A percentile compares a stretch with the other conserved stretches of the same genome.
Evolutionary conservation across 805 yeast species (phyloP).

Genomic region (Danielozyma ontarioensis): DNA sequence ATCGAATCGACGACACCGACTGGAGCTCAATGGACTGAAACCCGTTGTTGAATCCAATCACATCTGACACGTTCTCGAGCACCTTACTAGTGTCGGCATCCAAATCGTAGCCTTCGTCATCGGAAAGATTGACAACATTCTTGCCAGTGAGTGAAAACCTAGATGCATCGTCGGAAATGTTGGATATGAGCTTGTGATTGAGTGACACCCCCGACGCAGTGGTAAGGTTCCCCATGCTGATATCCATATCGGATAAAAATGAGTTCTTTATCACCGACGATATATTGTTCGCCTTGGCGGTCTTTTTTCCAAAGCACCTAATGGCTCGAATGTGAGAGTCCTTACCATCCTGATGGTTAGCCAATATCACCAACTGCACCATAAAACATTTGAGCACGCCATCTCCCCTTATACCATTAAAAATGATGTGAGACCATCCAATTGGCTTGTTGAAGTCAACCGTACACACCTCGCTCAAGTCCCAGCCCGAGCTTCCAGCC

Average conservation of each 20-base stretch:
- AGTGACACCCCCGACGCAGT: background rate
- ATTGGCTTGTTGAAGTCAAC: conserved; percentile 58
- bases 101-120: conserved; percentile 2
- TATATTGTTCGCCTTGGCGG: conserved; percentile 4
- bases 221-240: background rate
- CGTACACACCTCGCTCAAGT: conserved; percentile 59
- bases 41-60: conserved; percentile 38
- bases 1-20: conserved; percentile 35
- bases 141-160: no score
- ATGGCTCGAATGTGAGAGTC: conserved; percentile 86
- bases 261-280: background rate
- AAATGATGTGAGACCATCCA: conserved; percentile 72
- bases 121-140: conserved; percentile 4
- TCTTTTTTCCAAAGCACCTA: conserved; percentile 44
- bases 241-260: background rate
- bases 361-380: conserved; percentile 54
- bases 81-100: conserved; percentile 22
- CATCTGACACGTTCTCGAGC: conserved; percentile 29
- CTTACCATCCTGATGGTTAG: conserved; percentile 93
- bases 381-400: conserved; percentile 62
- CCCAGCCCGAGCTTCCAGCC: conserved; percentile 73
- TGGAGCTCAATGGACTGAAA: conserved; percentile 34
- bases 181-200: background rate
- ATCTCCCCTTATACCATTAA: conserved; percentile 50
- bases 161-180: no score